Base-by-base conservation (phyloP, 73 alveolate genomes). In the Tetrahymena thermophila region DNA sequence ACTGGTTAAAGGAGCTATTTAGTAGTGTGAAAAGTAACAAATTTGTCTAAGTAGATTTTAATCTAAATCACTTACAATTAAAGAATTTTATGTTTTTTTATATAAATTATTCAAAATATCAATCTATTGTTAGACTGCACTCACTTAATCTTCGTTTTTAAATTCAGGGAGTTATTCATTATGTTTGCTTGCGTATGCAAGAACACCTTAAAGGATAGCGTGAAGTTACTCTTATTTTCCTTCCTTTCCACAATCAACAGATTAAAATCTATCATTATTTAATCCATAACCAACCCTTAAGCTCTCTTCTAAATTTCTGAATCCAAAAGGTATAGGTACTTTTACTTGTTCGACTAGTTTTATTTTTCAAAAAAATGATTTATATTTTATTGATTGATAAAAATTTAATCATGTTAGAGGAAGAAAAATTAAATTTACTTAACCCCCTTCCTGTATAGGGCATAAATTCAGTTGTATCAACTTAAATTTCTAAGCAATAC, bases 1-100 rank as follows among this genome's bases (percentile, higher is more conserved):
- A 34, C 99, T 98, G 8, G 99, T 96, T 96, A 98, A 96, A 35
- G 99, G 99, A 28, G 99, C 95, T 57, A 99, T 96, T 96, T 97
- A 95, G 4, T 97, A 94, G 16, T 89, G 58, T 9, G 99, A 96
- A 96, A 94, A 98, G 84, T 94, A 95, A 3, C 97, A 96, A 43
- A 97, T 95, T 50, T 96, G 93, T 89, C 43, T 94, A 10, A 97
- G 94, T 7, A 97, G 96, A 56, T 95, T 96, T 94, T 96, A 97
- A 40, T 97, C 98, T 85, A 94, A 94, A 84, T 97, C 96, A n/a
- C 95, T 97, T 19, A 97, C 95, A 97, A 94, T 93, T 35, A 95
- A 56, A 4, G 95, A 97, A 28, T 97, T 96, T 43, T 93, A 93
- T 35, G 94, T 96, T 50, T 98, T 97, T 50, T 96, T 85, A 25